phyloP scores from a whole-genome alignment of 768 basidiomycete species.

The Mycena chlorophos region DNA sequence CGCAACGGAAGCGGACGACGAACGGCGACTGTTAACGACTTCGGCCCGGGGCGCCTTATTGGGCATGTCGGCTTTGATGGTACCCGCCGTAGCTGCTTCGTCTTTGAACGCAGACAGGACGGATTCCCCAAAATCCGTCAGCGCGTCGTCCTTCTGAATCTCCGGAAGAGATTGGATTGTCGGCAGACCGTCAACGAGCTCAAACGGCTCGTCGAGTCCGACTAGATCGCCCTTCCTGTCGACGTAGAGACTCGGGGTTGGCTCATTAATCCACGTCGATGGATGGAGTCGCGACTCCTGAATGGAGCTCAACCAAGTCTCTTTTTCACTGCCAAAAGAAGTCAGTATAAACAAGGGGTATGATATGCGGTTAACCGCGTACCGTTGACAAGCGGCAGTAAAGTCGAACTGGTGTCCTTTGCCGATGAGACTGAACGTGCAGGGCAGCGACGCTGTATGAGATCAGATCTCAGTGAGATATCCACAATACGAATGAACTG shows the following conservation, averaged over 20 bases:
- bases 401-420: slow-evolving; percentile 80
- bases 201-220: slow-evolving; percentile 39
- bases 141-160: slow-evolving; percentile 32
- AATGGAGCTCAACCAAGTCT: slow-evolving; percentile 79
- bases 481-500: slow-evolving; percentile 31
- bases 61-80: slow-evolving; percentile 11
- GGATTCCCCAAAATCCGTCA: slow-evolving; percentile 37
- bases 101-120: slow-evolving; percentile 35
- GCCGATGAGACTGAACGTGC: slow-evolving; percentile 73
- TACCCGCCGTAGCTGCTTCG: slow-evolving; percentile 26
- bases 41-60: slow-evolving; percentile 15
- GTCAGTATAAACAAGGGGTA: background rate
- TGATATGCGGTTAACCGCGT: background rate
- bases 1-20: slow-evolving; percentile 65
- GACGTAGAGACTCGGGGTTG: slow-evolving; percentile 59
- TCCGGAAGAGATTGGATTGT: slow-evolving; percentile 63
- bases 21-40: slow-evolving; percentile 50
- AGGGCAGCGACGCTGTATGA: slow-evolving; percentile 71
- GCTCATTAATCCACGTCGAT: slow-evolving; percentile 57
- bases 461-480: slow-evolving; percentile 4
- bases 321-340: slow-evolving; percentile 59
- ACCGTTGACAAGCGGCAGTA: slow-evolving; percentile 69
- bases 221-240: slow-evolving; percentile 44
- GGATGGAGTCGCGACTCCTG: slow-evolving; percentile 48
- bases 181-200: slow-evolving; percentile 43